Evolutionary conservation across 192 early-diverging fungal species (phyloP), one percentile per base, ranked within the genome.

Genomic region (Cladochytrium replicatum): DNA sequence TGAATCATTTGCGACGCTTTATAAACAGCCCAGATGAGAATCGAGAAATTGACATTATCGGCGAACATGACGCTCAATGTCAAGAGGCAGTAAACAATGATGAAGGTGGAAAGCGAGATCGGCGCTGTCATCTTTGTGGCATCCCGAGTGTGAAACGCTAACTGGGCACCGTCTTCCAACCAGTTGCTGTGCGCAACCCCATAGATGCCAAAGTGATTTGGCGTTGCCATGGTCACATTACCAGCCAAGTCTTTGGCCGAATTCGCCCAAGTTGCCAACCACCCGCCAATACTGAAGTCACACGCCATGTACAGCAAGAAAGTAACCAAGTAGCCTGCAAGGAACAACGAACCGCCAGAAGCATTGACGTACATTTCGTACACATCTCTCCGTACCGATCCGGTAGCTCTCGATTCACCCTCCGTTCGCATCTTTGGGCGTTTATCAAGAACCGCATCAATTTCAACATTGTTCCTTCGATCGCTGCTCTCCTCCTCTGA

Each of bases 281-380:
- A 74, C 45, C 49, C 54, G 50, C 61, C 62, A 30, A 50, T 58
- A 30, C 48, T 58, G 24, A 74, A 42, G 38, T 51, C 46, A 2
- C 47, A 40, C 4, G 15, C 13, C 23, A 52, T 43, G 21, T 48
- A 62, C 17, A 48, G 19, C 21, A 62, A 2, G n/a, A 63, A 43
- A 23, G 52, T 37, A 22, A 52, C 7, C 2, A 69, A 4, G 17
- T 69, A 39, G 25, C 40, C 13, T 5, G 40, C 7, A 15, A 29
- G 26, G 31, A 54, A 54, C 1, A 58, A 3, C 6, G 69, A 25
- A 30, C 77, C 75, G n/a, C 77, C 77, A 5, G 68, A 58, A 6
- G 67, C 56, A 29, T 19, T 24, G 21, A 74, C 38, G 43, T 75
- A 78, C 5, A 26, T 26, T 19, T 5, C 25, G 42, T 80, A 80